Base-by-base conservation (phyloP, 805 yeast species). In the Tetrapisispora nanseiensis region DNA sequence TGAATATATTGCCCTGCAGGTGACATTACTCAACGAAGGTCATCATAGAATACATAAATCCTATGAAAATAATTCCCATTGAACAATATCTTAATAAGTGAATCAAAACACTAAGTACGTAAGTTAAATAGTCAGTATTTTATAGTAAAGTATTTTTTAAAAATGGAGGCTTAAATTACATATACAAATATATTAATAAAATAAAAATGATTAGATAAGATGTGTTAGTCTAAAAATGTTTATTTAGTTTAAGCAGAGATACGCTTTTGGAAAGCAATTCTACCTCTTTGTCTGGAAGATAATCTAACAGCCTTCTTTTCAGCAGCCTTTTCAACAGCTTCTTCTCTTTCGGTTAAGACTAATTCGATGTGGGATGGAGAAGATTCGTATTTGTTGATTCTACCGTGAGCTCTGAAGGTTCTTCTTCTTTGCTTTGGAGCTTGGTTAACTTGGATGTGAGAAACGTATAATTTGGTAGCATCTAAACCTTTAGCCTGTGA, bases 351-450 rank as follows among this genome's bases (percentile, higher is more conserved):
- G 66, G 96, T 83, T 63, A 92, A 77, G 68, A 86, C 81, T 68
- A 92, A 78, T 80, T 92, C 98, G 71, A 92, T 90, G 85, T 92
- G 99, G 66, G 94, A 89, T 70, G 98, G 98, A 65, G 89, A 78
- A 50, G 97, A 86, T 78, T 87, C 94, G 92, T 87, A 92, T 66
- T 96, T 95, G 77, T 90, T 92, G 71, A 87, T 86, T 83, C 98
- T 92, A 85, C 99, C 99, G 83, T 90, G 97, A 66, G 99, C 99
- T 83, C 99, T 89, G 95, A 78, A 92, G 68, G 98, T 92, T 79
- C 99, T 87, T 80, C 99, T 90, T 82, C 97, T 92, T 78, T 86
- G 95, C 78, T 87, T 87, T 76, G 99, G 98, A 66, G 98, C 98
- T 73, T 87, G 95, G 95, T 92, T 92, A 68, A 90, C 98, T 80